These are phyloP conservation scores for Chondrostereum purpureum DNA, from an alignment of 1,284 basidiomycete genomes.

Conservation along the genomic window DNA sequence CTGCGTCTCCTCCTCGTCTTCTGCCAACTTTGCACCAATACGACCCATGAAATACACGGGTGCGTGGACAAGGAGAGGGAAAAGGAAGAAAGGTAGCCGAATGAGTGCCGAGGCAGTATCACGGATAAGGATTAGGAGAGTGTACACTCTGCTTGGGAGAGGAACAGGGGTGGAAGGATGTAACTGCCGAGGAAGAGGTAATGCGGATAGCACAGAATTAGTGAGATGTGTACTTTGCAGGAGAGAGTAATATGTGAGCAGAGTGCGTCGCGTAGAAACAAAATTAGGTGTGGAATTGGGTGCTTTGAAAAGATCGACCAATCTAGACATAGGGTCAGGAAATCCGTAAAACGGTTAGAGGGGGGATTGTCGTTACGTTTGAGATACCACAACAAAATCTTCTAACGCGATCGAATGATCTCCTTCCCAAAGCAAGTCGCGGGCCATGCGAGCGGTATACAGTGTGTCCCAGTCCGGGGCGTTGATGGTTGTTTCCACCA, in stretches of 20 bases:
- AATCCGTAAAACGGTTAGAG: slow-evolving; percentile 16
- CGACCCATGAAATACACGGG: slow-evolving; percentile 80
- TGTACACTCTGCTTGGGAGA: slow-evolving; percentile 75
- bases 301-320: slow-evolving; percentile 80
- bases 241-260: slow-evolving; percentile 85
- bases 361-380: too few species aligned
- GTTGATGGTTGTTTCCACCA: slow-evolving; percentile 81
- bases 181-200: slow-evolving; percentile 73
- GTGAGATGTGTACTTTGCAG: slow-evolving; percentile 76
- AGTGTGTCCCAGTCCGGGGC: slow-evolving; percentile 91
- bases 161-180: slow-evolving; percentile 70
- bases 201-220: slow-evolving; percentile 73
- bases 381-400: slow-evolving; percentile 78
- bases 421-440: slow-evolving; percentile 79
- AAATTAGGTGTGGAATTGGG: slow-evolving; percentile 56
- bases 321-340: slow-evolving; percentile 38
- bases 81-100: slow-evolving; percentile 80
- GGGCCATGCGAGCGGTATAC: slow-evolving; percentile 55
- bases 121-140: slow-evolving; percentile 70
- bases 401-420: slow-evolving; percentile 69
- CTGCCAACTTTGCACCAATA: slow-evolving; percentile 65
- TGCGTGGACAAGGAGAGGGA: slow-evolving; percentile 76
- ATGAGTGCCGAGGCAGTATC: slow-evolving; percentile 67
- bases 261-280: slow-evolving; percentile 54
- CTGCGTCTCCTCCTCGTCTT: slow-evolving; percentile 88